These are phyloP conservation scores for Cordyceps farinosa DNA, from an alignment of 2,329 filamentous ascomycete species.

Conservation along the genomic window DNA sequence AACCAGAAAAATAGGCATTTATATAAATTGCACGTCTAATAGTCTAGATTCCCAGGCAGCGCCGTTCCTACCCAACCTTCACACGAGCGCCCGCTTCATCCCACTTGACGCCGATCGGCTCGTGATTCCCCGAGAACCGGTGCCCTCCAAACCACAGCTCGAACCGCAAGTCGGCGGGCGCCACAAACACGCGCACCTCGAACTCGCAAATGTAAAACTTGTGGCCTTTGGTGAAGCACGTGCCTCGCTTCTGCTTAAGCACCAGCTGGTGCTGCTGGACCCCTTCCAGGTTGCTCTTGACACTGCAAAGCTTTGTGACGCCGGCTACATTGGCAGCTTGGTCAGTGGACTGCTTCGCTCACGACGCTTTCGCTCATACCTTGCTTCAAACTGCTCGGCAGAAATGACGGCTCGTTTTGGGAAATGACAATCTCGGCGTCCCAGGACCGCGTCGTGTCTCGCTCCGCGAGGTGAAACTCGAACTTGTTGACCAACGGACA, in stretches of 20 bases:
- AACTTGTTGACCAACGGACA: constrained; percentile 32
- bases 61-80: background rate
- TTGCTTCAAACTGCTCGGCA: constrained; percentile 38
- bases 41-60: no score
- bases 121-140: constrained; percentile 37
- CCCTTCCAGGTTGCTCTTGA: constrained; percentile 39
- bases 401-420: constrained; percentile 32
- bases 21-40: no score
- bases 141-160: constrained; percentile 42
- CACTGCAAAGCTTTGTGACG: constrained; percentile 36
- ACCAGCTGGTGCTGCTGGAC: constrained; percentile 38
- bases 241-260: constrained; percentile 34
- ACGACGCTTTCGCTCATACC: constrained; percentile 25
- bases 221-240: constrained; percentile 32
- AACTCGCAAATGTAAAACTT: constrained; percentile 40
- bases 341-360: background rate
- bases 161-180: constrained; percentile 50
- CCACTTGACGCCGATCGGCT: constrained; percentile 36
- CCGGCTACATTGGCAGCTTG: constrained; percentile 27
- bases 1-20: no score
- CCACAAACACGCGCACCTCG: constrained; percentile 53
- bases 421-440: constrained; percentile 39
- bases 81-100: constrained; percentile 22
- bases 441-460: constrained; percentile 34
- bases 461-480: constrained; percentile 31